Base-by-base conservation (phyloP, 2,329 filamentous ascomycete genomes). In the Claviceps pazoutovae region DNA sequence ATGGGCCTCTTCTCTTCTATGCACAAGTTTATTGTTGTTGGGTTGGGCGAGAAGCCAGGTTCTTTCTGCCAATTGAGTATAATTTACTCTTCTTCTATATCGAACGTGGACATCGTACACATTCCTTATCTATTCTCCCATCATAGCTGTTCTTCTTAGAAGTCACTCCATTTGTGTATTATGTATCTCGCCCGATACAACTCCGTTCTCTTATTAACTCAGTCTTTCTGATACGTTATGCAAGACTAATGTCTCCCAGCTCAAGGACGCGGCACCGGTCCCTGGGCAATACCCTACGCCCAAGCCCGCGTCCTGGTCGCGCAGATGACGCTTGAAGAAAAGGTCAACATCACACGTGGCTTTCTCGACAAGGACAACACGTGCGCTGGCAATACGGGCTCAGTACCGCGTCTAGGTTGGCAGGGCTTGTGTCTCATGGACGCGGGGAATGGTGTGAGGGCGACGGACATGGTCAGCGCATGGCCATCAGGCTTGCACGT, bases 321-420 rank as follows among this genome's bases (percentile, higher is more conserved):
- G 30, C 73, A 77, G 49, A 78, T 86, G 75, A 85, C 81, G 0
- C 63, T 85, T 1, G 80, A 82, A 13, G 82, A 86, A 60, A 84
- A 82, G 60, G 79, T 67, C 37, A 74, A 75, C 54, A 62, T 74
- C 5, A 75, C 72, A 1, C 63, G 68, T n/a, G 72, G 72, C 42
- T 76, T 82, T 46, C 74, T 77, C 36, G 41, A 49, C 58, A 80
- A 65, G 2, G 67, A 68, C 71, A 75, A 72, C 53, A 62, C 66
- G n/a, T 75, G 73, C 51, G 68, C 71, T 1, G 73, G 73, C 1
- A 74, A 70, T 51, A 73, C 71, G 0, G 73, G 73, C 3, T 67
- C 66, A 0, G 66, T 75, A 0, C 70, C 71, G 6, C 66, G 73
- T 0, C 59, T 75, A 1, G 61, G 63, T 5, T 75, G 70, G 66